Conservation (phyloP, 2,329 filamentous ascomycete species). For the Colletotrichum navitas region DNA sequence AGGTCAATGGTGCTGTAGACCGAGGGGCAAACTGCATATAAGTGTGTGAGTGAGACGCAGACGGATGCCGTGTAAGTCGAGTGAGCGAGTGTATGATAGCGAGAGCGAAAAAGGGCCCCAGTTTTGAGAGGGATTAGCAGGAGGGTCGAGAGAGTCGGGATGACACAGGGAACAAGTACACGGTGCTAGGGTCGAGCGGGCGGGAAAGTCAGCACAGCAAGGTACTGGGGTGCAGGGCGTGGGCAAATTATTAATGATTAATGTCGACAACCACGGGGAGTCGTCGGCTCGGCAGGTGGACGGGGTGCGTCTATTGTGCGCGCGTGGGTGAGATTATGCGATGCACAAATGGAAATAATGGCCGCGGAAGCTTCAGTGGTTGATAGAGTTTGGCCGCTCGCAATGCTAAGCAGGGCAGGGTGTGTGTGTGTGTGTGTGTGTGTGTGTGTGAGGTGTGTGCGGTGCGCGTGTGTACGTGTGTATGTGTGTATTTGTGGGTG, state of each 20-base stretch:
- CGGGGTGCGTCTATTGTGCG: slow-evolving; percentile 42
- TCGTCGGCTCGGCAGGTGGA: slow-evolving; percentile 11
- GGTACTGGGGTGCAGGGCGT: slow-evolving; percentile 36
- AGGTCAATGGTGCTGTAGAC: slow-evolving; percentile 11
- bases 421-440: slow-evolving; percentile 7
- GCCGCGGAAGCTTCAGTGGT: slow-evolving; percentile 40
- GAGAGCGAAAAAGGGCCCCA: slow-evolving; percentile 29
- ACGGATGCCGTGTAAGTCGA: slow-evolving; percentile 35
- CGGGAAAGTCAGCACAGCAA: slow-evolving; percentile 38
- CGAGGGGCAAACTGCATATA: slow-evolving; percentile 34
- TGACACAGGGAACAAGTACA: slow-evolving; percentile 40
- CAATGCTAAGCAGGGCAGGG: slow-evolving; percentile 33
- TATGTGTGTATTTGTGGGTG: not conserved
- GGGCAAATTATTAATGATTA: slow-evolving; percentile 43
- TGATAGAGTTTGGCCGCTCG: slow-evolving; percentile 38
- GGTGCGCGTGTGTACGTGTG: slow-evolving; percentile 6
- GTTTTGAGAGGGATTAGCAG: slow-evolving; percentile 30
- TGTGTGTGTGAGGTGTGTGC: slow-evolving; percentile 21
- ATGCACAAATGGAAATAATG: slow-evolving; percentile 20
- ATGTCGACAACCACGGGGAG: slow-evolving; percentile 35
- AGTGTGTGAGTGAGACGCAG: slow-evolving; percentile 14
- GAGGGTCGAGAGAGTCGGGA: slow-evolving; percentile 38
- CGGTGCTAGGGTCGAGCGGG: slow-evolving; percentile 31
- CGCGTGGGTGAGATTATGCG: slow-evolving; percentile 41
- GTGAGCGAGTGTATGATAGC: slow-evolving; percentile 28